Percentiles rank a stretch among this genome's conserved stretches.
These are phyloP conservation scores for Magnaporthales sp. DNA, from an alignment of 2,329 filamentous ascomycete species.

Conservation along the genomic window DNA sequence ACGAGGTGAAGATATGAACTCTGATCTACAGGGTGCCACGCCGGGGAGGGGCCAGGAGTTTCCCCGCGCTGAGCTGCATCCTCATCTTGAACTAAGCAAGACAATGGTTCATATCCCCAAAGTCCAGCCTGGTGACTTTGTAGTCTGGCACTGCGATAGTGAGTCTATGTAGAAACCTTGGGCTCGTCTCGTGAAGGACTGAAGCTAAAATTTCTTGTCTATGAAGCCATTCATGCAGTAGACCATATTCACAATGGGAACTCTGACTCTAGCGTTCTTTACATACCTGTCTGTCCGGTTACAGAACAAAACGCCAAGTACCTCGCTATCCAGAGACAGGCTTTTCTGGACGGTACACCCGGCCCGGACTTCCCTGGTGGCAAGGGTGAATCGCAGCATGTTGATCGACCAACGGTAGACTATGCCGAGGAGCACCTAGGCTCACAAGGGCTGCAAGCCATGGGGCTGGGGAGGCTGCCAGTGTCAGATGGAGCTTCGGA, in stretches of 20 bases:
- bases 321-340: slow-evolving; percentile 59
- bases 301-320: slow-evolving; percentile 69
- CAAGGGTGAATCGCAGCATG: slow-evolving; percentile 51
- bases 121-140: slow-evolving; percentile 65
- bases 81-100: slow-evolving; percentile 56
- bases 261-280: slow-evolving; percentile 73
- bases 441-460: slow-evolving; percentile 27
- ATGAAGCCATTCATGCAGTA: slow-evolving; percentile 63
- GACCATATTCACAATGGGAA: slow-evolving; percentile 67
- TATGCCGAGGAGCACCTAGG: slow-evolving; percentile 24
- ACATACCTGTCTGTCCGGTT: slow-evolving; percentile 79
- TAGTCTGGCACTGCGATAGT: slow-evolving; percentile 79
- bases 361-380: slow-evolving; percentile 67
- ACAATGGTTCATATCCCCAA: slow-evolving; percentile 66
- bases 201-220: background rate
- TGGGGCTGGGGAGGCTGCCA: slow-evolving; percentile 34
- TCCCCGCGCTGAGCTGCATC: slow-evolving; percentile 50
- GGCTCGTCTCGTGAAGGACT: background rate
- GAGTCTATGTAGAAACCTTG: slow-evolving; percentile 14
- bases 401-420: slow-evolving; percentile 33
- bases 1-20: slow-evolving; percentile 13
- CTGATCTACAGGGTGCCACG: slow-evolving; percentile 54
- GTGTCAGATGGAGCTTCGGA: slow-evolving; percentile 15
- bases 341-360: slow-evolving; percentile 59
- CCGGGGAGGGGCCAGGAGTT: slow-evolving; percentile 65